Percentiles rank a stretch among this genome's conserved stretches.
These are phyloP conservation scores for Yamadazyma buinensis DNA, from an alignment of 1,139 yeast genomes.

Conservation along the genomic window DNA sequence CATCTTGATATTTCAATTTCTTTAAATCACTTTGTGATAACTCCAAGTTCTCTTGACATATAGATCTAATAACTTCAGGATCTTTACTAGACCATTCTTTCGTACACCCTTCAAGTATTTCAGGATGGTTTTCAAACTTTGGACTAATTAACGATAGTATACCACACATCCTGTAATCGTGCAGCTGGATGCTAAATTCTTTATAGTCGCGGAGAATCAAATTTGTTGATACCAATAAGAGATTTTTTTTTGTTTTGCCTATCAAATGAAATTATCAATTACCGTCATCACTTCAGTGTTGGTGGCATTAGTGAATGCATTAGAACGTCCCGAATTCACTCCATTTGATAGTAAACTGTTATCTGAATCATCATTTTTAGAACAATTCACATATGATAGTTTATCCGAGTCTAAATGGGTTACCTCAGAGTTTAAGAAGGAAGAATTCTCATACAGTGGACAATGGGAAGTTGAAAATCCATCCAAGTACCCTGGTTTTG, in stretches of 20 bases:
- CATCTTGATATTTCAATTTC: constrained; percentile 25
- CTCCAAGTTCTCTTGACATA: constrained; percentile 16
- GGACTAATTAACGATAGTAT: constrained; percentile 14
- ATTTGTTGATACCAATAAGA: no score
- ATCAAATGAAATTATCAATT: neutral
- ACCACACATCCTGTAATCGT: constrained; percentile 19
- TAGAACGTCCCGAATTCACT: constrained; percentile 15
- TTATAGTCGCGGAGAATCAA: no score
- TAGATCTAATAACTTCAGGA: constrained; percentile 9
- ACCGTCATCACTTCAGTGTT: no score
- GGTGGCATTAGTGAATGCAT: neutral
- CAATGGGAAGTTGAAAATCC: constrained; percentile 66
- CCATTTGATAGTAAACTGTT: constrained; percentile 30
- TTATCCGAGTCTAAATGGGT: constrained; percentile 56
- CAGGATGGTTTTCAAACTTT: constrained; percentile 7
- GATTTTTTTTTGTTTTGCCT: constrained; percentile 1
- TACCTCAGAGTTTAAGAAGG: constrained; percentile 54
- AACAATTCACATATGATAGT: constrained; percentile 53
- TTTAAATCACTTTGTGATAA: constrained; percentile 19
- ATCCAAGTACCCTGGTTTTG: constrained; percentile 50
- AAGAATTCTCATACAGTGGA: constrained; percentile 51
- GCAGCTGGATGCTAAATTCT: no score
- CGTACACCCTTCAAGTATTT: neutral
- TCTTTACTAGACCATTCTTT: constrained; percentile 22
- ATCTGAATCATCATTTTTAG: constrained; percentile 51